Conservation (phyloP, 1,139 yeast genomes). For the Candida tetrigidarum region DNA sequence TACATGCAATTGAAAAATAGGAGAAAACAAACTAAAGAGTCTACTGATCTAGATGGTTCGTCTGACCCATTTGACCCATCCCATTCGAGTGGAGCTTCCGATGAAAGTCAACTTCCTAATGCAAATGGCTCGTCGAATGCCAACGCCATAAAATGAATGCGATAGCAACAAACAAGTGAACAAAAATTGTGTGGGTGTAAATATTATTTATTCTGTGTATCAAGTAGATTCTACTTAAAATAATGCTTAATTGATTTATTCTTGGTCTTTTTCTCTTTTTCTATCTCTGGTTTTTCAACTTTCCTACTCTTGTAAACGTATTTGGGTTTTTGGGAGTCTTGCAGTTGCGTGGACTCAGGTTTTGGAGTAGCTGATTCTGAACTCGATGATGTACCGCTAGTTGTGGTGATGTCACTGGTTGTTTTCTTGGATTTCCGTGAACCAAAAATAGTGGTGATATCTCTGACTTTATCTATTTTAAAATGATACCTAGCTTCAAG, state of each 20-base stretch:
- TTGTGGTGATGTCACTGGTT: conserved; percentile 4
- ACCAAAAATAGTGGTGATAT: conserved; percentile 55
- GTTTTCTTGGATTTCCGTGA: conserved; percentile 12
- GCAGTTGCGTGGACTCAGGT: conserved; percentile 2
- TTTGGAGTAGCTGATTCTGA: background rate
- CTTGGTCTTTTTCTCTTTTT: background rate
- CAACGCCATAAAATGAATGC: no score
- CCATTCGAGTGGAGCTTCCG: no score
- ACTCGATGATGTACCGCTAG: background rate
- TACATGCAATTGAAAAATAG: conserved; percentile 15
- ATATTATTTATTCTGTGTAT: background rate
- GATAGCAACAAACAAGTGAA: no score
- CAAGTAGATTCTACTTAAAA: background rate
- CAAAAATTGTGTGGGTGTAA: no score
- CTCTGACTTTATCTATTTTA: conserved; percentile 51
- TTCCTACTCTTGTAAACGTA: conserved; percentile 7
- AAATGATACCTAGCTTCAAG: conserved; percentile 63
- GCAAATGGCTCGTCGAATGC: no score
- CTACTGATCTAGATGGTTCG: background rate
- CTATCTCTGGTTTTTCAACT: background rate
- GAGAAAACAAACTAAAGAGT: conserved; percentile 1
- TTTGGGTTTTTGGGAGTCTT: conserved; percentile 1
- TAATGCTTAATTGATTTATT: background rate
- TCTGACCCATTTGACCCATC: background rate
- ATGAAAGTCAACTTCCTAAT: no score